Conservation (phyloP, 2,329 filamentous ascomycete genomes). For the Aspergillus brasiliensis region DNA sequence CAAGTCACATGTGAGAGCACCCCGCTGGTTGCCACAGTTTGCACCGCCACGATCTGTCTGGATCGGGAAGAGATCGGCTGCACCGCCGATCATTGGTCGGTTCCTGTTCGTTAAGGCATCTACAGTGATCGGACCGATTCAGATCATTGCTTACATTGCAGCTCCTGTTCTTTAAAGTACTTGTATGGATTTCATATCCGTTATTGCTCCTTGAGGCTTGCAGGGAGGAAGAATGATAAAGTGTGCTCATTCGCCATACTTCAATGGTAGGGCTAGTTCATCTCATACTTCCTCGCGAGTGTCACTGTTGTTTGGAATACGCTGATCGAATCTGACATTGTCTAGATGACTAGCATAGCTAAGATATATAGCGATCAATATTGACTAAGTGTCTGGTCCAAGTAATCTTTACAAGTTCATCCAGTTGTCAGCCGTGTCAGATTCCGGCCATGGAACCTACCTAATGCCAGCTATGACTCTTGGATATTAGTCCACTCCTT, state of each 20-base stretch:
- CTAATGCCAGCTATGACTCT: not conserved
- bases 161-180: not conserved
- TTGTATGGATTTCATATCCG: no score
- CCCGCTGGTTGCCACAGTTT: not conserved
- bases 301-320: no score
- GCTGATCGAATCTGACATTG: no score
- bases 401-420: no score
- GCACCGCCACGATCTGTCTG: constrained; percentile 1
- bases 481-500: constrained; percentile 43
- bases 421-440: not conserved
- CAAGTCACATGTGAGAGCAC: constrained; percentile 5
- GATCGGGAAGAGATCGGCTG: not conserved
- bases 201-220: not conserved
- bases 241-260: no score
- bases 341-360: no score
- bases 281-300: no score
- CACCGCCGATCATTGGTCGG: not conserved
- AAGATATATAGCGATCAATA: not conserved
- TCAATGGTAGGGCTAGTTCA: no score
- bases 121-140: no score
- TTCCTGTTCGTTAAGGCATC: not conserved
- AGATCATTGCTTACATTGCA: not conserved
- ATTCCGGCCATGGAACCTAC: not conserved
- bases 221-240: no score
- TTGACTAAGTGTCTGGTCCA: not conserved